Percentiles rank a stretch among this genome's conserved stretches.
These are phyloP conservation scores for Akanthomyces dipterigenus DNA, from an alignment of 2,329 filamentous ascomycete species.

Conservation along the genomic window DNA sequence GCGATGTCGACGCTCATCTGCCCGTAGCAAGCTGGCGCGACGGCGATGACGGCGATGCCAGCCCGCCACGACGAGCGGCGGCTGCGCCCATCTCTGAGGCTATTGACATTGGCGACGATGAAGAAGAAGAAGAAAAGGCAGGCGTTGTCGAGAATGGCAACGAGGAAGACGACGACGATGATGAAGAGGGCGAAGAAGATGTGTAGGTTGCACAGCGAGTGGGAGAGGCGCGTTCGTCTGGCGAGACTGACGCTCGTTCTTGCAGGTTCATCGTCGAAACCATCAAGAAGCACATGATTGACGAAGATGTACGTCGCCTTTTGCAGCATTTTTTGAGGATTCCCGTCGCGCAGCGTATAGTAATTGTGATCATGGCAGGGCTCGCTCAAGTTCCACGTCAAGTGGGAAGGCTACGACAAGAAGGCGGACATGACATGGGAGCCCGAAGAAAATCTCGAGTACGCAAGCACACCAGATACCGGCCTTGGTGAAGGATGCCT, in stretches of 20 bases:
- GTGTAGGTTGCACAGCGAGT: slow-evolving; percentile 16
- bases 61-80: slow-evolving; percentile 18
- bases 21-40: slow-evolving; percentile 21
- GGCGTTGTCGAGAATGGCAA: not conserved
- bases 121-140: slow-evolving; percentile 28
- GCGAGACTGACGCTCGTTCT: slow-evolving; percentile 16
- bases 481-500: not conserved
- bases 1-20: slow-evolving; percentile 23
- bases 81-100: slow-evolving; percentile 26
- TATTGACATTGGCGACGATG: slow-evolving; percentile 29
- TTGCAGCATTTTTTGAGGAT: not conserved
- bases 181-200: slow-evolving; percentile 15
- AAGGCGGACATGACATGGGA: slow-evolving; percentile 72
- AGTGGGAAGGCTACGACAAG: slow-evolving; percentile 73
- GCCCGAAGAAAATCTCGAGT: slow-evolving; percentile 58
- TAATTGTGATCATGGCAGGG: slow-evolving; percentile 30
- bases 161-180: not conserved
- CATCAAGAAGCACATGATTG: slow-evolving; percentile 60
- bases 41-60: slow-evolving; percentile 13
- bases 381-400: slow-evolving; percentile 54
- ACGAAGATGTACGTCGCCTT: slow-evolving; percentile 40
- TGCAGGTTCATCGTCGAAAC: slow-evolving; percentile 66
- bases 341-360: not conserved
- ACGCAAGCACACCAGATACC: not conserved
- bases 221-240: not conserved